Conservation (phyloP, 2,329 filamentous ascomycete species). For the Metarhizium guizhouense region DNA sequence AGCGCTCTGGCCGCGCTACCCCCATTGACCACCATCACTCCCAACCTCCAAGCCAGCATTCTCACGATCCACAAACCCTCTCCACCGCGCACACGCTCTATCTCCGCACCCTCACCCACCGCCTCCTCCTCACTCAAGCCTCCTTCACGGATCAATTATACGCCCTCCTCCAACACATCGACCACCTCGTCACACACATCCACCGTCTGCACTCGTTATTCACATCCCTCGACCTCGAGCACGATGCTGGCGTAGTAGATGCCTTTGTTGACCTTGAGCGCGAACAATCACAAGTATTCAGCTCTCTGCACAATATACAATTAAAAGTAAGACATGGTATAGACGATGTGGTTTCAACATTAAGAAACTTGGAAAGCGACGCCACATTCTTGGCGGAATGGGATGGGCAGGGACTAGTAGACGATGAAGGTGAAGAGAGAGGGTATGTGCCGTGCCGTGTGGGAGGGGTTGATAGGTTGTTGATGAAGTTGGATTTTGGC, state of each 20-base stretch:
- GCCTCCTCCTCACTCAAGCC: constrained; percentile 56
- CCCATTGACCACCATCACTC: not conserved
- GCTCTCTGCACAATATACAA: constrained; percentile 56
- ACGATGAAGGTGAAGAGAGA: constrained; percentile 31
- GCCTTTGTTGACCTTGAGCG: constrained; percentile 60
- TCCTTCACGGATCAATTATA: constrained; percentile 58
- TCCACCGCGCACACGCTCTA: constrained; percentile 72
- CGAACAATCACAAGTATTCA: constrained; percentile 62
- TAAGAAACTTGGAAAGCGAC: constrained; percentile 37
- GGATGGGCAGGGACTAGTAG: constrained; percentile 24
- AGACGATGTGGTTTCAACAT: constrained; percentile 52
- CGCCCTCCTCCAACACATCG: constrained; percentile 61
- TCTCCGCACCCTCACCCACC: constrained; percentile 56
- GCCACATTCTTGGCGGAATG: constrained; percentile 34
- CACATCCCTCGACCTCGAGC: constrained; percentile 69
- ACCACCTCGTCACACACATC: constrained; percentile 71
- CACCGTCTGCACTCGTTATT: constrained; percentile 69
- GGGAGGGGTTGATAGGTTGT: constrained; percentile 70
- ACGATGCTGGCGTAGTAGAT: constrained; percentile 73
- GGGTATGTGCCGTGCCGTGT: constrained; percentile 62
- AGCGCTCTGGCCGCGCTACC: not conserved
- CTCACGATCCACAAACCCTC: constrained; percentile 76
- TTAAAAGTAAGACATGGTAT: constrained; percentile 58
- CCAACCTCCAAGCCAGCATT: not conserved
- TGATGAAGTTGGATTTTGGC: constrained; percentile 84